Evolutionary conservation across 2,329 filamentous ascomycete genomes (phyloP).

Genomic region (Byssochlamys sp.): DNA sequence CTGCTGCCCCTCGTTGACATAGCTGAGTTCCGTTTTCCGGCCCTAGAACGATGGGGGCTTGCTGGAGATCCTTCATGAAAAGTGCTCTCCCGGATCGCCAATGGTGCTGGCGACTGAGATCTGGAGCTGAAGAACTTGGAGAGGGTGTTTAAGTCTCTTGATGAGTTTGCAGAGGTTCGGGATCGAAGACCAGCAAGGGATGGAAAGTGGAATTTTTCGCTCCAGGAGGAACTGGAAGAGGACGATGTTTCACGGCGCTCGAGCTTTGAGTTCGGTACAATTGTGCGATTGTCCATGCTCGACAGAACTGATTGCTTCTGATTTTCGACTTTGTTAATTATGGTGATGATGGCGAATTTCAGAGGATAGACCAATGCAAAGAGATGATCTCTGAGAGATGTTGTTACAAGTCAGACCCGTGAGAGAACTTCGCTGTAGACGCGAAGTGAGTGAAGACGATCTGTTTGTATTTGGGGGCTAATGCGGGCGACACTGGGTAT

Average conservation of each 20-base stretch:
- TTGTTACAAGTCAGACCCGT: neutral
- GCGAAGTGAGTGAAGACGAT: neutral
- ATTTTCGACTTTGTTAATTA: neutral
- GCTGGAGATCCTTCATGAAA: slow-evolving; percentile 8
- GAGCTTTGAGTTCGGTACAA: neutral
- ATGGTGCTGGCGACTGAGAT: slow-evolving; percentile 15
- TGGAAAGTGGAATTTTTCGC: slow-evolving; percentile 2
- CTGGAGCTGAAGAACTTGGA: slow-evolving; percentile 9
- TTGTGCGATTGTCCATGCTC: neutral
- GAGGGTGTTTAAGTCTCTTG: neutral
- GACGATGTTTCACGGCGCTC: neutral
- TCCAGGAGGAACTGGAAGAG: neutral
- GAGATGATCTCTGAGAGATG: neutral
- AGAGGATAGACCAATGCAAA: neutral
- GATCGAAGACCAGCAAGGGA: neutral
- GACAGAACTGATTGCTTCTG: neutral
- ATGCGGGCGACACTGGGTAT: neutral
- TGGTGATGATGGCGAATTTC: neutral
- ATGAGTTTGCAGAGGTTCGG: neutral
- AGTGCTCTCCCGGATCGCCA: slow-evolving; percentile 8
- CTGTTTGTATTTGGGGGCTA: neutral
- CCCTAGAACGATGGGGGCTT: slow-evolving; percentile 7
- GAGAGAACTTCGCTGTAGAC: neutral
- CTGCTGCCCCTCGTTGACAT: slow-evolving; percentile 18
- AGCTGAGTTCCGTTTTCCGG: slow-evolving; percentile 11